Conservation (phyloP, 352 stramenopile genomes). For the Halophytophthora batemanensis region DNA sequence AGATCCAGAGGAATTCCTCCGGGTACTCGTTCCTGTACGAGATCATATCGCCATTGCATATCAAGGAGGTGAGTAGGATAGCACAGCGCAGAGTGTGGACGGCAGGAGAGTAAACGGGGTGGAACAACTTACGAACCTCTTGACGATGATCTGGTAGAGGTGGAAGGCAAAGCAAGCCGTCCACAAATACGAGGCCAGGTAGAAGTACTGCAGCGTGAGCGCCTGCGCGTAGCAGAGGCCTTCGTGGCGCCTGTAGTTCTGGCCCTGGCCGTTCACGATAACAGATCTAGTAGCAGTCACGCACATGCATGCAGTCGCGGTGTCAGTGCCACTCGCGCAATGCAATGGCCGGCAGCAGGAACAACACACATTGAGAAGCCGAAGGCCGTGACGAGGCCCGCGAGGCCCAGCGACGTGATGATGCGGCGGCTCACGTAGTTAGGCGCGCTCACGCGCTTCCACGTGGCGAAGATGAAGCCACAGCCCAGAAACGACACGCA, state of each 20-base stretch:
- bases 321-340: neutral
- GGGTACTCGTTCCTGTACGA: conserved; percentile 63
- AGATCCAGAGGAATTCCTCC: conserved; percentile 56
- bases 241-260: conserved; percentile 44
- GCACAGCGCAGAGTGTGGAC: neutral
- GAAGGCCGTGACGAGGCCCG: conserved; percentile 54
- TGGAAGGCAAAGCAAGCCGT: conserved; percentile 84
- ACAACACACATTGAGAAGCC: conserved; percentile 54
- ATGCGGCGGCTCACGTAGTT: conserved; percentile 74
- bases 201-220: conserved; percentile 75
- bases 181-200: conserved; percentile 81
- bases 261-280: conserved; percentile 44
- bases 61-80: neutral
- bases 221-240: conserved; percentile 66
- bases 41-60: neutral
- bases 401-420: conserved; percentile 62
- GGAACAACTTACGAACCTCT: conserved; percentile 25
- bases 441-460: conserved; percentile 58
- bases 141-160: conserved; percentile 85
- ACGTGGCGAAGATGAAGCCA: conserved; percentile 64
- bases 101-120: neutral
- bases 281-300: conserved; percentile 42
- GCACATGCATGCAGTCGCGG: neutral
- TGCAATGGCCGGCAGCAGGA: neutral
- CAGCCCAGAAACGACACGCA: conserved; percentile 65